Base-by-base conservation (phyloP, 257 asterid species). In the Nicotiana tomentosiformis region DNA sequence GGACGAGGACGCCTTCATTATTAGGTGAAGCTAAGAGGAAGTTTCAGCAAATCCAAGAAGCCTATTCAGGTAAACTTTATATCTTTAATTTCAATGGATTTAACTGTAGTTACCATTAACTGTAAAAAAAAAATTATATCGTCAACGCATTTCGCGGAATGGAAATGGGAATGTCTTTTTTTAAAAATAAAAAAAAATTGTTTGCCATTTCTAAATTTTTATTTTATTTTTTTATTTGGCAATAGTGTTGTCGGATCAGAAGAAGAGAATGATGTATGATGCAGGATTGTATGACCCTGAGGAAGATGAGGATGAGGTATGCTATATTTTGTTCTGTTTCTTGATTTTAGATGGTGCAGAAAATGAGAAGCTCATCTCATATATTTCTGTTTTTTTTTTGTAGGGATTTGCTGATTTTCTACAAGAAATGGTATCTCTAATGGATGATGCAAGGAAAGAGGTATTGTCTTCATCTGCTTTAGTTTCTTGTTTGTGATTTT, bases 41-140 rank as follows among this genome's bases (percentile, higher is more conserved):
- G 78, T 95, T 95, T 81, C 99, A 93, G 86, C 91, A 91, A 81
- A 91, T 95, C 83, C 99, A 95, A 85, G 96, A 95, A 82, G 97
- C 99, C 0, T 95, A 95, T 91, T 91, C 97, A 86, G 98, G 99
- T 95, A 84, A 69, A n/a, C 7, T n/a, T 15, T 39, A 3, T 8
- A 49, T 23, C 49, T 30, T 5, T 33, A 15, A 16, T 20, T 26
- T 26, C 16, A 23, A 62, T 51, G 12, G 56, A 29, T 29, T 29
- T 29, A 23, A 23, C 26, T 23, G 26, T 23, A 29, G 30, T 29
- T 29, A 29, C 30, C 30, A 29, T 29, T 29, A 29, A 29, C 30
- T 29, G 2, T 29, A 29, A 29, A 29, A 29, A 29, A 0, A 29
- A 29, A 29, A 29, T 29, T 9, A 1, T 46, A 10, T 46, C 55